Conservation (phyloP, 2,329 filamentous ascomycete genomes). For the Nannizziopsis barbatae region DNA sequence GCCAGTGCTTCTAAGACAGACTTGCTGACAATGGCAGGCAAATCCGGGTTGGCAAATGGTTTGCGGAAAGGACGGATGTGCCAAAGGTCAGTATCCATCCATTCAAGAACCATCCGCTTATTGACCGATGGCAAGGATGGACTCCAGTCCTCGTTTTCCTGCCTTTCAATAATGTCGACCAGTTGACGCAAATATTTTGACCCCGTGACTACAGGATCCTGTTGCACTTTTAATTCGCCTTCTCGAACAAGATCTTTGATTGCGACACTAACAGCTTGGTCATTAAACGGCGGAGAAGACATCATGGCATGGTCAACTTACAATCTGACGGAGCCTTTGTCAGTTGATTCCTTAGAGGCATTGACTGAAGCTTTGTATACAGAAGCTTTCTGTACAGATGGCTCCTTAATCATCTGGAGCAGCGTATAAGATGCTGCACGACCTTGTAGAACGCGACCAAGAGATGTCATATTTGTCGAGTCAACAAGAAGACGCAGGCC, state of each 20-base stretch:
- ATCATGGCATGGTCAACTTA: too few relatives aligned
- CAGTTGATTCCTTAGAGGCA: too few relatives aligned
- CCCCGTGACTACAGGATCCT: slow-evolving; percentile 10
- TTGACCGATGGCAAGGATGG: slow-evolving; percentile 10
- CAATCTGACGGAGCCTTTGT: too few relatives aligned
- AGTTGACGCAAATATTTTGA: slow-evolving; percentile 11
- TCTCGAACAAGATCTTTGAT: slow-evolving; percentile 13
- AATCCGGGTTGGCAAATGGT: slow-evolving; percentile 13
- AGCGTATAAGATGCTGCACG: neutral
- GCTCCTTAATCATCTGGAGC: neutral
- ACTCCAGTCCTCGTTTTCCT: slow-evolving; percentile 12
- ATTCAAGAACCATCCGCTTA: slow-evolving; percentile 14
- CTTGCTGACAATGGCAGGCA: slow-evolving; percentile 13
- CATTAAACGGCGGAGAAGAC: too few relatives aligned
- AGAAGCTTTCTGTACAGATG: too few relatives aligned
- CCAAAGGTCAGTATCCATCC: slow-evolving; percentile 15
- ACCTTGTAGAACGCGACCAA: neutral
- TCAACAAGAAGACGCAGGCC: too few relatives aligned
- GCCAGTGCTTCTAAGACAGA: slow-evolving; percentile 12
- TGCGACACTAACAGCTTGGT: slow-evolving; percentile 1
- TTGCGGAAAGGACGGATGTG: slow-evolving; percentile 9
- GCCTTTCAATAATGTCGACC: slow-evolving; percentile 11
- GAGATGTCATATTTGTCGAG: neutral
- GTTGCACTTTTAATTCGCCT: slow-evolving; percentile 11
- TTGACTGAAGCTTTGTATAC: too few relatives aligned